A percentile compares a stretch with the other conserved stretches of the same genome.
Evolutionary conservation across 2,329 filamentous ascomycete species (phyloP).

Genomic region (Neonectria sp.): DNA sequence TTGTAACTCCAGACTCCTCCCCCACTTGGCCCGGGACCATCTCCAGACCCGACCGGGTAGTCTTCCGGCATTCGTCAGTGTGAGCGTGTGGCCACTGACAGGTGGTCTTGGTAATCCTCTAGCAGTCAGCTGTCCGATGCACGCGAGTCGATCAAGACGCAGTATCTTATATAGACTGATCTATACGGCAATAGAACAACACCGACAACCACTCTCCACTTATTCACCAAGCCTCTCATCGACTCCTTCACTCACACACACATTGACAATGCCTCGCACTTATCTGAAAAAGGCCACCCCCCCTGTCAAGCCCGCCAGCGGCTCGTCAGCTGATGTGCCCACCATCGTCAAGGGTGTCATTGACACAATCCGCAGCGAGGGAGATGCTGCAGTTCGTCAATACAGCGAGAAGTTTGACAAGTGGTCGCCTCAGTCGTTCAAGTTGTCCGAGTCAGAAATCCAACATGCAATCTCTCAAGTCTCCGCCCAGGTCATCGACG

Average conservation of each 20-base stretch:
- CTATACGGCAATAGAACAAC: background rate
- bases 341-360: conserved; percentile 63
- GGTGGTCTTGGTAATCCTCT: background rate
- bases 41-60: conserved; percentile 12
- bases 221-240: background rate
- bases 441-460: conserved; percentile 62
- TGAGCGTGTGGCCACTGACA: background rate
- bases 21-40: conserved; percentile 20
- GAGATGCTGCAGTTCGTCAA: conserved; percentile 62
- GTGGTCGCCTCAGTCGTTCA: conserved; percentile 65
- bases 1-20: conserved; percentile 17
- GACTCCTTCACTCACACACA: background rate
- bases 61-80: conserved; percentile 1
- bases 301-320: conserved; percentile 12
- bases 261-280: conserved; percentile 23
- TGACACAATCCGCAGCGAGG: conserved; percentile 60
- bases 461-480: conserved; percentile 60
- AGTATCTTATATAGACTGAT: conserved; percentile 17
- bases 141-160: background rate
- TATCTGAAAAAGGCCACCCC: conserved; percentile 27
- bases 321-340: conserved; percentile 24
- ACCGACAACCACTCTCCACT: background rate
- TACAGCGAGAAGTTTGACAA: conserved; percentile 70
- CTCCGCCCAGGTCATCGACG: conserved; percentile 58
- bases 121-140: background rate